Base-by-base conservation (phyloP, 306 rosid genomes). In the Dryas octopetala region DNA sequence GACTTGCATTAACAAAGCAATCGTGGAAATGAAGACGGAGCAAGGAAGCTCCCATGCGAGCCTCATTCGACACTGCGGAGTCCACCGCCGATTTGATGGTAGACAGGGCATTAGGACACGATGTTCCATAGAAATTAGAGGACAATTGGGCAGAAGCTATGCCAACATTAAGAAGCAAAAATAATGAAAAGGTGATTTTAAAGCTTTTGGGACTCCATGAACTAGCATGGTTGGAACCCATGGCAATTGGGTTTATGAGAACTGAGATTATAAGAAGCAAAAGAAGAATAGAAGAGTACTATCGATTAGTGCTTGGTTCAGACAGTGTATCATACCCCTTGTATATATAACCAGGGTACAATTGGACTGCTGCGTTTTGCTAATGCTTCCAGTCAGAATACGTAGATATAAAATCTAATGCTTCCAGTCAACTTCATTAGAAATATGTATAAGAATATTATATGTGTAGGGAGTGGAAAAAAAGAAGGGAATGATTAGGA, bases 11-110 rank as follows among this genome's bases (percentile, higher is more conserved):
- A 60, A 91, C 97, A 81, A 91, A 91, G 71, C 97, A 91, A 71
- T 91, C 97, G 68, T 91, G 97, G 76, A 91, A 91, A 65, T 91
- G 97, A 71, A 91, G 96, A 63, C 97, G 97, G 1, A 91, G 97
- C 19, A 91, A 61, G 19, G 96, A 91, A 0, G 97, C 97, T 0
- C 97, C 97, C 97, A 91, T 91, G 73, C 97, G 97, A 72, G 65
- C 41, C 65, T 91, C 97, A 0, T n/a, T 82, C 7, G 6, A 45
- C 0, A 91, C 87, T 4, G 96, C 93, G 38, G 86, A 41, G 26
- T 0, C 0, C 5, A 89, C 84, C 10, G 71, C 86, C 0, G 79
- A 12, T 26, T 54, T 82, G 58, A 91, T 89, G 84, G 84, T 82
- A 71, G 91, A 68, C 66, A 91, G 89, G 8, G 81, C 95, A 1